Evolutionary conservation across 192 early-diverging fungal species (phyloP).

Genomic region (Mortierella alpina): DNA sequence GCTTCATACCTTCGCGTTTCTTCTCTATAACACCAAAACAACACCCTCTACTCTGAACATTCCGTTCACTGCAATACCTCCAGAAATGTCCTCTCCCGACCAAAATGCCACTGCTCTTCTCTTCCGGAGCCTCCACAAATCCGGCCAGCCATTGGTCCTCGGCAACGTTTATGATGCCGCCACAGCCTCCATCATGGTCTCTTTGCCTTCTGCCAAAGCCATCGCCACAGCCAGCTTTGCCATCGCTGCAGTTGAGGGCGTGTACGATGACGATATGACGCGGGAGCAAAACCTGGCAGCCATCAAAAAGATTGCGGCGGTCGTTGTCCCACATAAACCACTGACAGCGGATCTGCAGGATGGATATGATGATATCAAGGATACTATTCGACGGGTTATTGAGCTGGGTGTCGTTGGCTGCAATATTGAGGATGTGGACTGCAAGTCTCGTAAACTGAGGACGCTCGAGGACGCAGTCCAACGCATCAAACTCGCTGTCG

Average conservation of each 20-base stretch:
- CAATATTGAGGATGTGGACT: slow-evolving; percentile 44
- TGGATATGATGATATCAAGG: slow-evolving; percentile 53
- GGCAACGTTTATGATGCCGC: slow-evolving; percentile 39
- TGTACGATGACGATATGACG: slow-evolving; percentile 52
- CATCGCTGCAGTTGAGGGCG: slow-evolving; percentile 50
- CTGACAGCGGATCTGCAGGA: slow-evolving; percentile 53
- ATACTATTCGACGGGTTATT: slow-evolving; percentile 19
- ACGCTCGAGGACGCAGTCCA: slow-evolving; percentile 39
- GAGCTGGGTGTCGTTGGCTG: slow-evolving; percentile 24
- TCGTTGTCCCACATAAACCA: slow-evolving; percentile 20
- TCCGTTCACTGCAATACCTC: neutral
- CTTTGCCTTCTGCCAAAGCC: slow-evolving; percentile 33
- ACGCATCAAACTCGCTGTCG: slow-evolving; percentile 35
- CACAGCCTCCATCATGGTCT: slow-evolving; percentile 22
- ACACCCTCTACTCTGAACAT: no score
- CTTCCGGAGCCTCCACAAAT: slow-evolving; percentile 27
- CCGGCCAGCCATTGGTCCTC: slow-evolving; percentile 31
- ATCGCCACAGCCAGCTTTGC: slow-evolving; percentile 55
- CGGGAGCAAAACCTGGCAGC: slow-evolving; percentile 50
- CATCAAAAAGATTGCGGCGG: slow-evolving; percentile 29
- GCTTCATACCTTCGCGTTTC: no score
- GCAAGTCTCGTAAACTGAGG: slow-evolving; percentile 13
- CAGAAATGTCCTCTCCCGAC: slow-evolving; percentile 1
- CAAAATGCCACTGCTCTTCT: slow-evolving; percentile 20
- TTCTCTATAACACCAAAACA: no score